phyloP scores from a whole-genome alignment of 805 yeast genomes.

The Saccharomycopsis fibuligera region DNA sequence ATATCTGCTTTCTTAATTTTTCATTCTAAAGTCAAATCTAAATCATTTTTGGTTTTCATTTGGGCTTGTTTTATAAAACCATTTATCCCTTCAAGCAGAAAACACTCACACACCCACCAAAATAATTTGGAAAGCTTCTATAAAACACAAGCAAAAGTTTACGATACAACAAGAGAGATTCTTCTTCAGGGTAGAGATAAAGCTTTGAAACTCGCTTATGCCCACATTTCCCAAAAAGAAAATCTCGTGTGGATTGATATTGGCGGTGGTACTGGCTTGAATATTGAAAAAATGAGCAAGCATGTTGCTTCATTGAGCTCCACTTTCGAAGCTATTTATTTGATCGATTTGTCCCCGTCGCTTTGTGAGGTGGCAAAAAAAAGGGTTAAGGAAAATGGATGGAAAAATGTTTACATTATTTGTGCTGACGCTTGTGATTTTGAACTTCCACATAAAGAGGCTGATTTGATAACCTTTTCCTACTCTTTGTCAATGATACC shows the following conservation, averaged over 20 bases:
- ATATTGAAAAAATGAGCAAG: slow-evolving; percentile 68
- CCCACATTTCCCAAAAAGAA: slow-evolving; percentile 42
- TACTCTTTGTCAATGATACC: slow-evolving; percentile 86
- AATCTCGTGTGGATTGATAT: slow-evolving; percentile 68
- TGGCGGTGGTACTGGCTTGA: slow-evolving; percentile 85
- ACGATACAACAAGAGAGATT: slow-evolving; percentile 63
- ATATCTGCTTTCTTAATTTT: not conserved
- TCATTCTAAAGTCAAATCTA: slow-evolving; percentile 2
- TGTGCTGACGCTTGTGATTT: slow-evolving; percentile 76
- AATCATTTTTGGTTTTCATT: slow-evolving; percentile 23
- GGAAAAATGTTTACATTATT: slow-evolving; percentile 58
- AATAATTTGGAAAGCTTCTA: slow-evolving; percentile 54
- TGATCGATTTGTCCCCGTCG: slow-evolving; percentile 73
- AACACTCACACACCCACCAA: slow-evolving; percentile 26
- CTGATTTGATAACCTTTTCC: slow-evolving; percentile 73
- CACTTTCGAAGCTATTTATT: slow-evolving; percentile 58
- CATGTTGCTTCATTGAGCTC: slow-evolving; percentile 31
- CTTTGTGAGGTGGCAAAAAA: slow-evolving; percentile 64
- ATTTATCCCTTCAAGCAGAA: slow-evolving; percentile 24
- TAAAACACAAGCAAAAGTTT: slow-evolving; percentile 68
- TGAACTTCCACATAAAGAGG: slow-evolving; percentile 40
- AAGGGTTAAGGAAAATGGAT: slow-evolving; percentile 43
- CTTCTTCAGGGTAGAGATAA: slow-evolving; percentile 66
- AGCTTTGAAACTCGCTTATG: slow-evolving; percentile 51
- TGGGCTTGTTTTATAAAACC: slow-evolving; percentile 34